Conservation (phyloP, 768 basidiomycete genomes). For the Trametes cingulata region DNA sequence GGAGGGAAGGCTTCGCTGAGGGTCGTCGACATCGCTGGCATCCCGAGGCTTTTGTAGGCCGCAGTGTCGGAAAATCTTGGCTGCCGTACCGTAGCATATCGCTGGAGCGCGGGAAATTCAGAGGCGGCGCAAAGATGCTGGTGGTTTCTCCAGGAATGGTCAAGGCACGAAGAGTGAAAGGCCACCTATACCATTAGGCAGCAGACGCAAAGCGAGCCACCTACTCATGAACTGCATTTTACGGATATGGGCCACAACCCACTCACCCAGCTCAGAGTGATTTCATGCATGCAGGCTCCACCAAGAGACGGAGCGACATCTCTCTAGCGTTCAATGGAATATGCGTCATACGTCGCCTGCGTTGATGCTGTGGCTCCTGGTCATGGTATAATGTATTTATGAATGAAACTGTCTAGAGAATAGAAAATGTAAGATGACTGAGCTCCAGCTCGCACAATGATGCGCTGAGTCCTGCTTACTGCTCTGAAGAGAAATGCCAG, state of each 20-base stretch:
- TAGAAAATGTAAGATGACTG: too few relatives aligned
- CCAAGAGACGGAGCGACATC: not conserved
- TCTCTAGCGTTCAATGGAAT: too few relatives aligned
- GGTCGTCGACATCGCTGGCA: not conserved
- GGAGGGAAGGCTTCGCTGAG: not conserved
- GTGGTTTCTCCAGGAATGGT: not conserved
- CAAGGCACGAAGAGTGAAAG: not conserved
- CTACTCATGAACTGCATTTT: not conserved
- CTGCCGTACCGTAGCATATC: not conserved
- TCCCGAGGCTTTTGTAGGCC: conserved; percentile 11
- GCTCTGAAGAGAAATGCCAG: too few relatives aligned
- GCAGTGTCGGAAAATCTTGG: not conserved
- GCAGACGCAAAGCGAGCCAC: not conserved
- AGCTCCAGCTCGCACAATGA: too few relatives aligned
- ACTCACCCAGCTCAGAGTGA: not conserved
- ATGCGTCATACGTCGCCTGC: too few relatives aligned
- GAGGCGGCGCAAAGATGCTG: not conserved
- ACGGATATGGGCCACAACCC: not conserved
- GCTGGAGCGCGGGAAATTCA: not conserved
- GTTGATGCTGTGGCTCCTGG: too few relatives aligned
- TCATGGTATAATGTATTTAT: not conserved
- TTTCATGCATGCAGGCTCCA: not conserved
- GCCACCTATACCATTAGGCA: not conserved
- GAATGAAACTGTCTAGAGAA: too few relatives aligned
- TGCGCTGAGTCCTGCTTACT: too few relatives aligned